Conservation (phyloP, 345 rosid species). For the Mercurialis annua region DNA sequence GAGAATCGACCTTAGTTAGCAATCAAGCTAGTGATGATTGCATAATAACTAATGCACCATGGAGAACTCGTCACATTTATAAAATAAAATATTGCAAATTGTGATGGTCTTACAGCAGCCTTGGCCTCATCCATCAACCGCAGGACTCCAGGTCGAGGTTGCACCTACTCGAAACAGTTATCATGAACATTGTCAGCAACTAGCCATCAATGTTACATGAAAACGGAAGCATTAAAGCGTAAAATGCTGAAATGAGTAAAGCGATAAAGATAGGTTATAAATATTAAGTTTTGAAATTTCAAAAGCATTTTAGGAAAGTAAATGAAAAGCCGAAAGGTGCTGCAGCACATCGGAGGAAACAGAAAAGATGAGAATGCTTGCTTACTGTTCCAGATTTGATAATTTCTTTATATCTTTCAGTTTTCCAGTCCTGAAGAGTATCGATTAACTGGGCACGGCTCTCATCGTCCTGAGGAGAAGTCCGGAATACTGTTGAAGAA, state of each 20-base stretch:
- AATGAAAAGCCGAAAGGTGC: too few relatives aligned
- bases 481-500: constrained; percentile 52
- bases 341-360: neutral
- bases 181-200: neutral
- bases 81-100: neutral
- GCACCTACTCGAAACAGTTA: constrained; percentile 49
- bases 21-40: neutral
- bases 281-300: too few relatives aligned
- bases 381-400: constrained; percentile 95
- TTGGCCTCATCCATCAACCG: constrained; percentile 90
- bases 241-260: too few relatives aligned
- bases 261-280: too few relatives aligned
- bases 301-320: too few relatives aligned
- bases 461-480: constrained; percentile 60
- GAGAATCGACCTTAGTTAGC: neutral
- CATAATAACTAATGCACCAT: neutral
- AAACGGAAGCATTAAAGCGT: too few relatives aligned
- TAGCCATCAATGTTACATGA: neutral
- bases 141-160: constrained; percentile 88
- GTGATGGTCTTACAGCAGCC: constrained; percentile 64
- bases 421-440: constrained; percentile 95
- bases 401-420: constrained; percentile 87
- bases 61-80: neutral
- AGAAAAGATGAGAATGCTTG: neutral
- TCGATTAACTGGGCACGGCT: constrained; percentile 71